Conservation (phyloP, 768 basidiomycete species). For the Russula ochroleuca region DNA sequence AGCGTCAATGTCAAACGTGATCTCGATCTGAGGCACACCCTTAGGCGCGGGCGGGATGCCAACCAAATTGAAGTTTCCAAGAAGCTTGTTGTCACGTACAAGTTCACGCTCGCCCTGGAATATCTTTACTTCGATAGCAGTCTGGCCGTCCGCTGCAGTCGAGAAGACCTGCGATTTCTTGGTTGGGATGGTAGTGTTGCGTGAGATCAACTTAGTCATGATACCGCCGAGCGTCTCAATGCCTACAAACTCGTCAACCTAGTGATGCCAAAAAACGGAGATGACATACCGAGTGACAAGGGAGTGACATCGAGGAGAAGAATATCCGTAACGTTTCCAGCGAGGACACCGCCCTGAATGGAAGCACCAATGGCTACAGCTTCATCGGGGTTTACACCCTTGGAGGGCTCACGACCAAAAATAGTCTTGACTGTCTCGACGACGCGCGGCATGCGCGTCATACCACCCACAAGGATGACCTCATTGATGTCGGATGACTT, state of each 20-base stretch:
- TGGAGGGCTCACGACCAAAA: constrained; percentile 95
- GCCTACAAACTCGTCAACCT: constrained; percentile 37
- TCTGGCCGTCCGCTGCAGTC: constrained; percentile 97
- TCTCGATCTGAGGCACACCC: constrained; percentile 74
- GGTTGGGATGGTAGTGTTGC: constrained; percentile 99
- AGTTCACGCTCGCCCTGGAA: constrained; percentile 99
- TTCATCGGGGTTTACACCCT: constrained; percentile 99
- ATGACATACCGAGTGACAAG: constrained; percentile 77
- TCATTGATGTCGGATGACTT: constrained; percentile 93
- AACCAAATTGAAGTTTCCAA: constrained; percentile 99
- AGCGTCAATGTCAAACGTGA: constrained; percentile 96
- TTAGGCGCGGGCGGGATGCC: constrained; percentile 86
- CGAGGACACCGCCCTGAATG: constrained; percentile 96
- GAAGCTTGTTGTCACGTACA: constrained; percentile 95
- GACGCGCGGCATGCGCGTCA: constrained; percentile 97
- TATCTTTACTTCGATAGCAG: constrained; percentile 99
- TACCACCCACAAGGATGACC: constrained; percentile 97
- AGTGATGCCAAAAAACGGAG: not conserved
- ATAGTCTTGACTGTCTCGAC: constrained; percentile 88
- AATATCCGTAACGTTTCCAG: constrained; percentile 94
- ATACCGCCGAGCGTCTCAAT: constrained; percentile 98
- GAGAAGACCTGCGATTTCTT: constrained; percentile 99
- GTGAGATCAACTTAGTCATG: constrained; percentile 97
- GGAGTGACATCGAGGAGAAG: constrained; percentile 94
- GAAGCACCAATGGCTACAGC: constrained; percentile 98